Evolutionary conservation across 2,329 filamentous ascomycete genomes (phyloP), one percentile per base, ranked within the genome.

Genomic region (Stemphylium beticola): DNA sequence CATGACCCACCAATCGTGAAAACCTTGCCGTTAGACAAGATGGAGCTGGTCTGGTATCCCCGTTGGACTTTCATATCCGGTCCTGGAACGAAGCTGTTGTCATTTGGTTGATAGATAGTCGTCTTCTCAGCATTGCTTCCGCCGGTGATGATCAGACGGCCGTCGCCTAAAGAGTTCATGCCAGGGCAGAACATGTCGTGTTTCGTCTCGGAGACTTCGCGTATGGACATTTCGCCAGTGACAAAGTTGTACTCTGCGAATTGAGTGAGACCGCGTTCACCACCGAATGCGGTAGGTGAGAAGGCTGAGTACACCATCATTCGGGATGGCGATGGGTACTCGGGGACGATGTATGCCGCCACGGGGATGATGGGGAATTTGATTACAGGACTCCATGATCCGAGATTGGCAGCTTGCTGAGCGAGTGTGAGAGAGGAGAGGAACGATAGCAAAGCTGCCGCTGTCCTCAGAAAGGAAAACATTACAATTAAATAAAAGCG

Each of bases 151-250:
- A 64, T 34, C 6, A 66, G 33, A 4, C 59, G 51, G 17, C 63
- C 61, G 22, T 64, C 61, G 8, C 39, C 53, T 14, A 64, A n/a
- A 4, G 45, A 51, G 37, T 57, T 66, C 29, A 66, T 64, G 2
- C 61, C 63, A 1, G 63, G 61, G 36, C 63, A 66, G 38, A 66
- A 66, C 63, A 66, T 66, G 29, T 66, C 63, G 32, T 66, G 63
- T 2, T 59, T 43, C 26, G 61, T 66, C 17, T 66, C 58, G 8
- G 59, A 38, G 15, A 66, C 57, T 18, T 58, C 47, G 8, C 61
- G 63, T 7, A 40, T 34, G 3, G 63, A 62, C 7, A 64, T 49
- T 3, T 54, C 51, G 2, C 59, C 57, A 12, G 42, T 61, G 11
- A 49, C 38, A 26, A 45, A 51, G 26, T 66, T 64, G 39, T 57